Base-by-base conservation (phyloP, 2,329 filamentous ascomycete species). In the Sporothrix brasiliensis region DNA sequence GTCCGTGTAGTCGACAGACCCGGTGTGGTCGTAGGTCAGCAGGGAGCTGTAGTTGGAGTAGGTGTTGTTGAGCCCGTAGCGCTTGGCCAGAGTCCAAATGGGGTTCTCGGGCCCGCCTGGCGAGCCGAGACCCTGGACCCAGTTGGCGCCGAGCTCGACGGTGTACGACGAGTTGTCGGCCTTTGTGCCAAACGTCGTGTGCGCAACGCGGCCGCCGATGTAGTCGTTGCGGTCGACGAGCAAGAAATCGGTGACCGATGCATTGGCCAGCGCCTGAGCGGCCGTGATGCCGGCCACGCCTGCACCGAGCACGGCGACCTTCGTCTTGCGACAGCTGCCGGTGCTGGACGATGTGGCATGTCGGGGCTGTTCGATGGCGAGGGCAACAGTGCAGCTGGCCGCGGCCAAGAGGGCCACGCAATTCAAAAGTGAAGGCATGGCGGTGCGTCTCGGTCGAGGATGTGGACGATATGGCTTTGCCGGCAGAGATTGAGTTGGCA, bases 101-200 rank as follows among this genome's bases (percentile, higher is more conserved):
- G 68, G 68, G 34, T 69, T 69, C 24, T 61, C 53, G 4, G 54
- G 56, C 3, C 56, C 54, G 10, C 54, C 54, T 2, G 54, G 41
- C 6, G 56, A 52, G 14, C 68, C 68, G 7, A 69, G 47, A 7
- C 68, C 68, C 49, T 69, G 53, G 10, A 69, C 54, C 68, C 68
- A 69, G 49, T 69, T 69, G 56, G 68, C 68, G 9, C 67, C 68
- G 30, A 69, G 68, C 68, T 69, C 68, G 47, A 69, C 49, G 19
- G 49, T 54, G 49, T 63, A 69, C 16, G 68, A 21, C 11, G 39
- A n/a, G 34, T 49, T 49, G 49, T 67, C 68, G 41, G 56, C 53
- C 14, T 63, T 39, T 3, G 14, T 63, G 44, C 68, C 68, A 54
- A 69, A 69, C 4, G 68, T 69, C 9, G 68, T 69, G 58, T 69